Base-by-base conservation (phyloP, 148 eudicot genomes). In the Drosera capensis region DNA sequence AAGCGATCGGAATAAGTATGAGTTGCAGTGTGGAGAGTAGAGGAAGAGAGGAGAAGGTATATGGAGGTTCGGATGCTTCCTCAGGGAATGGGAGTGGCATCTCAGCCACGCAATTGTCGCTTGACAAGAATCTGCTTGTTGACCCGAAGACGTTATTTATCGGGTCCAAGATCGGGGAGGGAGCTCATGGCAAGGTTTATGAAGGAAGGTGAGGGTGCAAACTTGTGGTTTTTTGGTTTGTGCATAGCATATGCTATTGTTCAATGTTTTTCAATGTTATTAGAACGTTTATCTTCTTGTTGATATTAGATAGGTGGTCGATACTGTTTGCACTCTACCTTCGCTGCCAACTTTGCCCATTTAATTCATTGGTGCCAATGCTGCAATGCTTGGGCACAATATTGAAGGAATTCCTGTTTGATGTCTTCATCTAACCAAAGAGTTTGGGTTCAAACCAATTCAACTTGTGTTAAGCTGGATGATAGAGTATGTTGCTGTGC, bases 171-270 rank as follows among this genome's bases (percentile, higher is more conserved):
- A 74, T 83, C 58, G 94, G 88, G 14, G 94, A 83, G 55, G 94
- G 94, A 25, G 88, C 94, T 46, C 87, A 83, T 56, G 94, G 88
- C 19, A 76, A 71, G 60, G 94, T 83, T 54, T 83, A 71, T 60
- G 64, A 79, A 69, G 94, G 94, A 61, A 79, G 87, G 94, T 83
- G 17, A 31, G 67, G 23, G 13, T 20, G 18, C 38, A 25, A 30
- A 13, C n/a, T 41, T 28, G n/a, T 43, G 5, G 5, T 21, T 44
- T 22, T 22, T 43, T 17, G 19, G 7, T 43, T 44, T 44, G 26
- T n/a, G n/a, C n/a, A n/a, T n/a, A n/a, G n/a, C n/a, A n/a, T n/a
- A n/a, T n/a, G n/a, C n/a, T n/a, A n/a, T n/a, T n/a, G n/a, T n/a
- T n/a, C n/a, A n/a, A n/a, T n/a, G n/a, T 7, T 41, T n/a, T 15